Conservation (phyloP, 768 basidiomycete genomes). For the Hemileccinum rubropunctum region DNA sequence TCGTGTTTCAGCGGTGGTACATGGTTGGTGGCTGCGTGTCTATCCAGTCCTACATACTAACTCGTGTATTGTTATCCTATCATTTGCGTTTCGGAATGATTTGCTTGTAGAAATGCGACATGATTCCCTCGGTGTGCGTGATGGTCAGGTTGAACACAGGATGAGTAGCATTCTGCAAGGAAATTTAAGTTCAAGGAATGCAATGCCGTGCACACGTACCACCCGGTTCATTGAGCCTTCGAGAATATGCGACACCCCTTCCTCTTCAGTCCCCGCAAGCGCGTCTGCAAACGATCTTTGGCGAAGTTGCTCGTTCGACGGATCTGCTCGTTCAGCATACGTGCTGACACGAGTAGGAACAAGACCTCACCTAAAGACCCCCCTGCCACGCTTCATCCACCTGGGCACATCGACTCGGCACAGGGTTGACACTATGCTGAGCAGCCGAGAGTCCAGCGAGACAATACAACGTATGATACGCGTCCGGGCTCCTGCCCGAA, state of each 20-base stretch:
- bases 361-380: constrained; percentile 15
- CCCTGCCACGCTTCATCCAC: constrained; percentile 40
- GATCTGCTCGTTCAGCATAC: constrained; percentile 24
- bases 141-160: constrained; percentile 75
- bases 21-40: background rate
- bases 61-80: background rate
- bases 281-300: constrained; percentile 50
- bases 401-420: constrained; percentile 33
- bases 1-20: background rate
- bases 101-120: constrained; percentile 74
- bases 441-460: constrained; percentile 86
- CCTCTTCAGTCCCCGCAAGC: constrained; percentile 68
- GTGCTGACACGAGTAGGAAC: accelerated
- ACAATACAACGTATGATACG: constrained; percentile 94
- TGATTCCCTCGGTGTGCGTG: constrained; percentile 62
- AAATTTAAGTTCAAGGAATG: background rate
- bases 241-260: constrained; percentile 51
- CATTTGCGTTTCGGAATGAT: constrained; percentile 36
- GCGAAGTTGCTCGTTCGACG: constrained; percentile 29
- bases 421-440: constrained; percentile 71
- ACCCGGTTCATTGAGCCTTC: constrained; percentile 64
- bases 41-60: constrained; percentile 2
- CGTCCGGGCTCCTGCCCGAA: constrained; percentile 67
- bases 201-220: constrained; percentile 38
- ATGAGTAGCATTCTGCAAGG: constrained; percentile 71